A percentile compares a stretch with the other conserved stretches of the same genome.
These are phyloP conservation scores for Naganishia liquefaciens DNA, from an alignment of 1,284 basidiomycete genomes.

Conservation along the genomic window DNA sequence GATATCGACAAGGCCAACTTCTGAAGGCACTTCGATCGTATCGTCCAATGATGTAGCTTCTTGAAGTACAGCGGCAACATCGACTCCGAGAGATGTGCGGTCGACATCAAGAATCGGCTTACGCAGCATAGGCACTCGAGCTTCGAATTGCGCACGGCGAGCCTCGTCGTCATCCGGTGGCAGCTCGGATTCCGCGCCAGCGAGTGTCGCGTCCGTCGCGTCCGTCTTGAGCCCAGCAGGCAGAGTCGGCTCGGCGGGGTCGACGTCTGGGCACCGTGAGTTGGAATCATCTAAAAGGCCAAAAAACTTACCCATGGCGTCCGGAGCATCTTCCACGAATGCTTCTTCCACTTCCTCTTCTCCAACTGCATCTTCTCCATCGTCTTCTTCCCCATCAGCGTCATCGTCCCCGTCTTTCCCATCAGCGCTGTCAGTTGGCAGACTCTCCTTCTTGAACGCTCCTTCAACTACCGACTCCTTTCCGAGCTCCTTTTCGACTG, in stretches of 20 bases:
- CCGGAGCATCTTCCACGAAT: constrained; percentile 35
- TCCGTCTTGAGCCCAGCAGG: constrained; percentile 58
- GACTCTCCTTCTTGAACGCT: constrained; percentile 1
- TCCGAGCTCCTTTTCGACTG: constrained; percentile 23
- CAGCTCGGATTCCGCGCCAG: background rate
- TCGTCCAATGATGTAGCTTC: constrained; percentile 15
- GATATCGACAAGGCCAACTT: constrained; percentile 48
- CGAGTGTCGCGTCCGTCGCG: background rate
- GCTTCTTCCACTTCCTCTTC: constrained; percentile 38
- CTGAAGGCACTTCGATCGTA: constrained; percentile 27
- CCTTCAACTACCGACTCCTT: background rate
- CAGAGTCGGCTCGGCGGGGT: constrained; percentile 4
- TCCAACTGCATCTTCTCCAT: constrained; percentile 42
- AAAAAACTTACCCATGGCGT: constrained; percentile 37
- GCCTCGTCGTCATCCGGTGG: constrained; percentile 7
- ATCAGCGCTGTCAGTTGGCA: constrained; percentile 32
- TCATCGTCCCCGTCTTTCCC: constrained; percentile 40
- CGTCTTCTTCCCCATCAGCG: constrained; percentile 46
- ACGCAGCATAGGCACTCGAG: constrained; percentile 24
- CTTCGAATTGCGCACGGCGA: constrained; percentile 27
- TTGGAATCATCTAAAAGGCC: constrained; percentile 9
- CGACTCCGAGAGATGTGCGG: constrained; percentile 23
- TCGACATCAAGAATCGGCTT: constrained; percentile 44
- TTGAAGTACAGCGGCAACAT: constrained; percentile 20
- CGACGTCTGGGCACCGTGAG: constrained; percentile 37